A percentile compares a stretch with the other conserved stretches of the same genome.
Evolutionary conservation across 306 rosid genomes (phyloP).

Genomic region (Rosa persica): DNA sequence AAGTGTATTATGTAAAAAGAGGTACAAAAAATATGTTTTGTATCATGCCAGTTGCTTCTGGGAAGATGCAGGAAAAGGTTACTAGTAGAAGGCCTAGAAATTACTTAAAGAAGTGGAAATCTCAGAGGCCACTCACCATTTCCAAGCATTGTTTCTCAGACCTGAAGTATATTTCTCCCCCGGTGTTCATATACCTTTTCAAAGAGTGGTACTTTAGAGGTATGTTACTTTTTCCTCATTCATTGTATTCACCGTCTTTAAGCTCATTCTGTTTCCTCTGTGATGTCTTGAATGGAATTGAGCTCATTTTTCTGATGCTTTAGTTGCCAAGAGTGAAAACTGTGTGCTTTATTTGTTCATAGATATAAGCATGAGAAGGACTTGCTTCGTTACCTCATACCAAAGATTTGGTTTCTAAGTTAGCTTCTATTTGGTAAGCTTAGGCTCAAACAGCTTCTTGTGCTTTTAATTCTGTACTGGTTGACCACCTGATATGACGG

Average conservation of each 20-base stretch:
- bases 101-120: background rate
- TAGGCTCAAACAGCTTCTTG: background rate
- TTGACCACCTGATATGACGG: background rate
- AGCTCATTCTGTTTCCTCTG: background rate
- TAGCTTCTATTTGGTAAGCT: background rate
- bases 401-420: background rate
- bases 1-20: constrained; percentile 72
- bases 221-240: background rate
- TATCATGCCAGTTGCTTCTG: constrained; percentile 86
- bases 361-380: background rate
- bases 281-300: background rate
- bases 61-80: constrained; percentile 31
- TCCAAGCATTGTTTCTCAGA: background rate
- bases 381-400: background rate
- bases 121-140: background rate
- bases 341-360: background rate
- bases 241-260: background rate
- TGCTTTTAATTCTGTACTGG: background rate
- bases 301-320: background rate
- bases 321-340: background rate
- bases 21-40: constrained; percentile 82
- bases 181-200: background rate
- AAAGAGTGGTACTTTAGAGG: background rate
- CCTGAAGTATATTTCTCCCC: background rate
- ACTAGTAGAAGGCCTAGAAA: background rate